These are phyloP conservation scores for Nicotiana paniculata DNA, from an alignment of 257 asterid genomes.

Conservation along the genomic window DNA sequence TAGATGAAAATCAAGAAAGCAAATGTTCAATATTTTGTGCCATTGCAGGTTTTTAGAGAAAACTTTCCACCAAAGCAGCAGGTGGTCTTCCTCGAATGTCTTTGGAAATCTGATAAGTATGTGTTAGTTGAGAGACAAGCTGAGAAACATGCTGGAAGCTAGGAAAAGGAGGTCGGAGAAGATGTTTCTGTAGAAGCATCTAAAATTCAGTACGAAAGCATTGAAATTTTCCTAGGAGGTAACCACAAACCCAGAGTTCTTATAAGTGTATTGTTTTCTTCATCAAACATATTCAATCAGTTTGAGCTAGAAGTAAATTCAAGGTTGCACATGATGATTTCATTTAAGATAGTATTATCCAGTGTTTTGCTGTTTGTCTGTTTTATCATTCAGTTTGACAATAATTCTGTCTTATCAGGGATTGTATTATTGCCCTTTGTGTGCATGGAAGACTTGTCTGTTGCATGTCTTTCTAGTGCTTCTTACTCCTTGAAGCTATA, in stretches of 20 bases:
- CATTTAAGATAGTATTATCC: background rate
- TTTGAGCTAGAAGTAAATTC: too few species aligned
- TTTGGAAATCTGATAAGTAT: conserved; percentile 68
- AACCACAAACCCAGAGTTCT: too few species aligned
- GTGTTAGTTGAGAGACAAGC: conserved; percentile 44
- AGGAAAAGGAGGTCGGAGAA: conserved; percentile 27
- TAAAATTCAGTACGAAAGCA: conserved; percentile 48
- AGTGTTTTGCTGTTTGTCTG: too few species aligned
- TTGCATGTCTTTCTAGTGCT: background rate
- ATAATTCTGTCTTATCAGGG: background rate
- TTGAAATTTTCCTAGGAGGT: conserved; percentile 81
- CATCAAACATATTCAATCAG: background rate
- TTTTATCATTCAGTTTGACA: background rate
- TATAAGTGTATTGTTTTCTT: background rate
- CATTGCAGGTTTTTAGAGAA: conserved; percentile 67
- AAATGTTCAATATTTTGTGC: background rate
- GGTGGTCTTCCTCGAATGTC: conserved; percentile 45
- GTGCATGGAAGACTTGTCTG: background rate
- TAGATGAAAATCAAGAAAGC: background rate
- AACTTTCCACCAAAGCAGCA: conserved; percentile 64
- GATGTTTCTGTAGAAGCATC: conserved; percentile 26
- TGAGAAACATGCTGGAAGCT: conserved; percentile 33
- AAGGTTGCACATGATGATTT: background rate
- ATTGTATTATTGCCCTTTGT: background rate
- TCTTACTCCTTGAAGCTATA: background rate